Base-by-base conservation (phyloP, 108 stramenopile genomes). In the Cyclotella distinguenda region DNA sequence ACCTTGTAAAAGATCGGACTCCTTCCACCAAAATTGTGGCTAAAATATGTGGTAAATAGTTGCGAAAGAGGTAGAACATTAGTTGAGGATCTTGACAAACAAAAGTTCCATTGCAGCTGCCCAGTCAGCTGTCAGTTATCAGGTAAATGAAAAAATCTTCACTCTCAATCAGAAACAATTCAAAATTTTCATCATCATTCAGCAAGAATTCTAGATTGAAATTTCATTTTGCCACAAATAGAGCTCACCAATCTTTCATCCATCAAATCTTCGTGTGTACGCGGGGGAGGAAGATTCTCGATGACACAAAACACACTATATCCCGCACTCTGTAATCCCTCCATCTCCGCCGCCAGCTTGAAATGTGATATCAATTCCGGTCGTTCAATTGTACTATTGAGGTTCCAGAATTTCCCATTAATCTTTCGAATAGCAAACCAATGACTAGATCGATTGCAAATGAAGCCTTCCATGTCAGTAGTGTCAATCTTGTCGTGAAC, bases 381-480 rank as follows among this genome's bases (percentile, higher is more conserved):
- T 1, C 71, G 55, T 51, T 89, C 85, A 38, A 73, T 46, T 60
- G 78, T 93, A 0, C 79, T 81, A 68, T 95, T 87, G 26, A 95
- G 64, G 71, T 95, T 95, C 89, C 89, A 95, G 76, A 73, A 95
- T 50, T 81, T 30, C 8, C 72, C 88, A 70, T 86, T 86, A 21
- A 95, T 87, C 43, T 81, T 84, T 0, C 94, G 79, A 70, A 95
- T 93, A 1, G 94, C 87, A 69, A 95, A 95, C 94, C 94, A 95
- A 65, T 95, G 94, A 30, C 64, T 60, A 4, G 83, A 62, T 25
- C 76, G 66, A 49, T 94, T 85, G 45, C 82, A 87, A 45, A 94
- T 87, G 61, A 94, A 94, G 2, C 89, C 92, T 26, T 85, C 75
- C 53, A 88, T 63, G 10, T 76, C 39, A 0, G 92, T 90, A 15